phyloP scores from a whole-genome alignment of 2,329 filamentous ascomycete species.

The Aspergillus sp. region DNA sequence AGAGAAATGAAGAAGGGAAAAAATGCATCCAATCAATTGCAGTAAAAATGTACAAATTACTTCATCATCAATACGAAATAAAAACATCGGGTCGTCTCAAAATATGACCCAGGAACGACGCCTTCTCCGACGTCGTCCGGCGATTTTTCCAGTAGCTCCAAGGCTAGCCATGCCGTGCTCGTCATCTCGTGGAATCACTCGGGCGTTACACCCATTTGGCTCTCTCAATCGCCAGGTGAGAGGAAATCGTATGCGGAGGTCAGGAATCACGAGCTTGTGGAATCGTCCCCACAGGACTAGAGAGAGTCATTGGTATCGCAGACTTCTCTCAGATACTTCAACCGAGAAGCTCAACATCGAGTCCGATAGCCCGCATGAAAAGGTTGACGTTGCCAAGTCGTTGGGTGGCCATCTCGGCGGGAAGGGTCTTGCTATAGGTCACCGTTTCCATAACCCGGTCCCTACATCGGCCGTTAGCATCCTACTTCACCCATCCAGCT shows the following conservation, averaged over 20 bases:
- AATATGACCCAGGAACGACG: background rate
- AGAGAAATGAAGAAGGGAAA: background rate
- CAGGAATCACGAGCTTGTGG: background rate
- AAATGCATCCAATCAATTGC: conserved; percentile 1
- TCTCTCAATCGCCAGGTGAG: no score
- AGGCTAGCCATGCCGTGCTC: no score
- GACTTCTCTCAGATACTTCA: conserved; percentile 23
- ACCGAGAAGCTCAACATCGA: conserved; percentile 81
- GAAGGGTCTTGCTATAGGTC: conserved; percentile 80
- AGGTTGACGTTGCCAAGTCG: conserved; percentile 91
- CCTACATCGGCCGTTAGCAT: conserved; percentile 32
- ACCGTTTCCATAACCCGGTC: conserved; percentile 97
- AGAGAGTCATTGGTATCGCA: background rate
- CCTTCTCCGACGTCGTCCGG: background rate
- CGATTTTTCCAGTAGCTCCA: no score
- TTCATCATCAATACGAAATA: background rate
- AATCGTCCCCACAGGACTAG: no score
- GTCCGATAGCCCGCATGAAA: conserved; percentile 97
- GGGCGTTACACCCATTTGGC: no score
- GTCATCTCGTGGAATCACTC: no score
- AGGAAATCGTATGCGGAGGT: background rate
- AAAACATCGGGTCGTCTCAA: background rate
- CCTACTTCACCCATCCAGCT: background rate
- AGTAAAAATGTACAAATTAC: background rate
- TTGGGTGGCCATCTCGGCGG: conserved; percentile 78